Base-by-base conservation (phyloP, 2,329 filamentous ascomycete species). In the Huntiella omanensis region DNA sequence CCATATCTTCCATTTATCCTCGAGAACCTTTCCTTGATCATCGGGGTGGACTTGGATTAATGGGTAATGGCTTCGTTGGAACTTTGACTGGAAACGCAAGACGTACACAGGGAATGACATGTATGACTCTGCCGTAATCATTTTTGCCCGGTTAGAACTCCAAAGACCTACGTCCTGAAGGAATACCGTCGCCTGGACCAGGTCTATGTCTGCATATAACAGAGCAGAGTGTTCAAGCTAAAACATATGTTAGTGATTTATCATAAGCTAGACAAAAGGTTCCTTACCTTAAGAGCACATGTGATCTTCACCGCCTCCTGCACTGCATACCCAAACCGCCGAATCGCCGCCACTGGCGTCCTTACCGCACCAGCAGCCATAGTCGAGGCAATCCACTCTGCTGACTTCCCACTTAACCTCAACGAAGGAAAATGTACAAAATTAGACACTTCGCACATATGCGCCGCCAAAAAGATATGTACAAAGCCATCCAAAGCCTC, bases 1-100 rank as follows among this genome's bases (percentile, higher is more conserved):
- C 79, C 79, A 84, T 17, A 60, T 59, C 47, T 61, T 65, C 80
- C 80, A 84, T 53, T 82, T 83, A 3, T 64, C 60, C 48, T 80
- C 69, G 0, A 85, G 60, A 2, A 60, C 60, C 13, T 71, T 58
- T 1, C 71, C 73, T 16, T 71, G 62, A 47, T 82, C 77, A 1
- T 68, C 65, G 1, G 65, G 55, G n/a, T 60, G 55, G 1, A 75
- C 68, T 0, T 62, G 56, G 11, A 79, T 65, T 2, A 62, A 57
- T 2, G 68, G 64, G 55, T 74, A 77, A 2, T 63, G 63, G 11
- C 67, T 69, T 16, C 69, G 63, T 48, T 73, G 68, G 54, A 80
- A 79, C 45, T 71, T 68, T 15, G 73, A 69, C n/a, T 64, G 62
- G 51, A 69, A 69, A 19, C 69, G 62, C 62, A 71, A 69, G 66